Conservation (phyloP, 495 filamentous ascomycete species). For the Penicillium canescens region DNA sequence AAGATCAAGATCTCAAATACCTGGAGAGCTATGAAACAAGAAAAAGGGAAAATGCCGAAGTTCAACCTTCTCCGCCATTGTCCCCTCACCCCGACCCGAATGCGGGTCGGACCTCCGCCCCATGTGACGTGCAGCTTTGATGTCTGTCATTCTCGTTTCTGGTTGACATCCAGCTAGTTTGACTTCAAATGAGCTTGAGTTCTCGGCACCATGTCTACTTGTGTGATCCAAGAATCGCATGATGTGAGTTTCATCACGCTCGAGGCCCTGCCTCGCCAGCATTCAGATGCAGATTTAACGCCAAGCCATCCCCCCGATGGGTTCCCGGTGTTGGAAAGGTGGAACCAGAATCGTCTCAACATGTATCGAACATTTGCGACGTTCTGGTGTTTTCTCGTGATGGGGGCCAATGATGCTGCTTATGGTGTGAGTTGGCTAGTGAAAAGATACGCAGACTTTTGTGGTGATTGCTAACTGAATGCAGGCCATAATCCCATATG, state of each 20-base stretch:
- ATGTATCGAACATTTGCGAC: conserved; percentile 62
- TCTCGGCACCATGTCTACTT: conserved; percentile 9
- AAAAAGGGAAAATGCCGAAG: background rate
- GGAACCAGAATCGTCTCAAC: conserved; percentile 72
- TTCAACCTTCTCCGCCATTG: background rate
- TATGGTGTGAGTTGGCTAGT: conserved; percentile 60
- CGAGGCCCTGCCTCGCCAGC: conserved; percentile 16
- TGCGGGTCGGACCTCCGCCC: background rate
- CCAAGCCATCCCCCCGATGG: background rate
- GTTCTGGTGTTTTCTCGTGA: conserved; percentile 73
- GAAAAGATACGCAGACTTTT: background rate
- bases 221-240: conserved; percentile 10
- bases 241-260: conserved; percentile 17
- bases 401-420: conserved; percentile 82
- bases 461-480: background rate
- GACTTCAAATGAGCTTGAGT: background rate
- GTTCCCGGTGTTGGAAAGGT: conserved; percentile 38
- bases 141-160: too few relatives aligned
- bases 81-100: conserved; percentile 1
- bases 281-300: background rate
- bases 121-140: too few relatives aligned
- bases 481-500: conserved; percentile 63
- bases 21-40: background rate
- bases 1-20: background rate
- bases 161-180: too few relatives aligned